These are phyloP conservation scores for Diaporthe sp. DNA, from an alignment of 2,329 filamentous ascomycete species.

Conservation along the genomic window DNA sequence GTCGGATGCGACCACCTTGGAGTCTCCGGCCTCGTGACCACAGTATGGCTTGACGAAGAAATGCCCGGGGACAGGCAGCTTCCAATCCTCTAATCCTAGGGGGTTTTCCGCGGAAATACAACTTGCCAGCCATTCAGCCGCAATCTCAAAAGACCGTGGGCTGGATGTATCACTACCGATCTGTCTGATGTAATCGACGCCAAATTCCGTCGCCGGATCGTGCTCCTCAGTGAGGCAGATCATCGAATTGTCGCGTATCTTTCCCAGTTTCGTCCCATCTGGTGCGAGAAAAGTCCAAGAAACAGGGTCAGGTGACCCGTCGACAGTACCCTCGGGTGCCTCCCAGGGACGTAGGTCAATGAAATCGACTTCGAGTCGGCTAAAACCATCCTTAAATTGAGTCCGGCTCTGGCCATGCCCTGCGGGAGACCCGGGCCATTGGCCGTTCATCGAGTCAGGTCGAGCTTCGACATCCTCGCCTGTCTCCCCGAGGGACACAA, in stretches of 20 bases:
- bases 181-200: neutral
- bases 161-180: neutral
- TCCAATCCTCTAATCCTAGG: neutral
- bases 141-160: neutral
- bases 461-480: neutral
- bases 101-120: neutral
- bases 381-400: neutral
- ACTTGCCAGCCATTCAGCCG: neutral
- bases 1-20: neutral
- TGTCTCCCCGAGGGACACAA: neutral
- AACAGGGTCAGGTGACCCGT: no score
- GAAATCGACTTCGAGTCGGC: neutral
- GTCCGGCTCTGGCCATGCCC: neutral
- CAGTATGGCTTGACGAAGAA: no score
- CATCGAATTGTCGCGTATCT: neutral
- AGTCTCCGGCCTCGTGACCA: neutral
- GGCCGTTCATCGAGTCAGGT: neutral
- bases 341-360: neutral
- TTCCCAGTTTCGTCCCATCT: neutral
- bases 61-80: no score
- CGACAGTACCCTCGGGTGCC: neutral
- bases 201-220: neutral
- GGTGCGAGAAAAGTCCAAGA: no score
- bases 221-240: neutral
- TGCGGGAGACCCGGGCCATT: neutral